Evolutionary conservation across 2,329 filamentous ascomycete species (phyloP), one percentile per base, ranked within the genome.

Genomic region (Diaporthe vaccinii): DNA sequence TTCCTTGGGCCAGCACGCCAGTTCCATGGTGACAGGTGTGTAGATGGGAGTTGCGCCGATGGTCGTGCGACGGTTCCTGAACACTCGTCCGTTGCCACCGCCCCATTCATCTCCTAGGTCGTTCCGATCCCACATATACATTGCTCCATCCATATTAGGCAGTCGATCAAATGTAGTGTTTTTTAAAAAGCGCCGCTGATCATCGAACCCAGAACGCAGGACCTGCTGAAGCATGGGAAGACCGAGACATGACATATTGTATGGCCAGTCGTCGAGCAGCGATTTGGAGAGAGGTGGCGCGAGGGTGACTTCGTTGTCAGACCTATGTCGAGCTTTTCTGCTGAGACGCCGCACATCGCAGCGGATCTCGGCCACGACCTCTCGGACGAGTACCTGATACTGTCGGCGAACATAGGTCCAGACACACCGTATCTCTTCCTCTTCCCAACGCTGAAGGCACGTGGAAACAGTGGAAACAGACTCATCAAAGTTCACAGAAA

Each of bases 201-300:
- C 25, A 39, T 46, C 14, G 9, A 46, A 10, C 0, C 3, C 3
- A 31, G 59, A 65, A 2, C 41, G 39, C 1, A 65, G 39, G 25
- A 65, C 3, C 4, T 65, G 59, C 39, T 46, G 59, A 10, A 65
- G 59, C 3, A 65, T 39, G 17, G 59, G 59, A 14, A 46, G 59
- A 22, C 59, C 59, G 9, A 46, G 39, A 8, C 1, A 14, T 28
- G 59, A 46, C 59, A 65, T 65, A 2, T 22, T 3, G 8, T 6
- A 4, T 14, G 25, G 0, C 59, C 39, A 2, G 1, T 17, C 2
- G 8, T 3, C 0, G n/a, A n/a, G n/a, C n/a, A n/a, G n/a, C 4
- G 5, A 14, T 2, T 2, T 3, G 20, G 36, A n/a, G 3, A 62
- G 7, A 2, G 20, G 8, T 5, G n/a, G 17, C 2, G 25, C 15